phyloP scores from a whole-genome alignment of 257 asterid species.

The Oldenlandia corymbosa region DNA sequence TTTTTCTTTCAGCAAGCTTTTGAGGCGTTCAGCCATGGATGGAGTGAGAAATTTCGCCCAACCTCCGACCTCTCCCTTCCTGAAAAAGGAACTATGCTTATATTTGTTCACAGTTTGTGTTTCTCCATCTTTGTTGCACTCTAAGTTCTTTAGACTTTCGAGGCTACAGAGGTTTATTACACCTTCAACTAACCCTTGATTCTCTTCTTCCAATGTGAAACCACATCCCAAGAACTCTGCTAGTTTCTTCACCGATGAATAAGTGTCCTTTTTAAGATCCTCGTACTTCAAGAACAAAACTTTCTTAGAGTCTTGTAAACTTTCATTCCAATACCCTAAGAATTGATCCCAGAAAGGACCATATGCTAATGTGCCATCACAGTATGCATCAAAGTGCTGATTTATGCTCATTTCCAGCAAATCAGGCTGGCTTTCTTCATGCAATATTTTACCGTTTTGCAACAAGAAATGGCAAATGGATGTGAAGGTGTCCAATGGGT shows the following conservation, averaged over 20 bases:
- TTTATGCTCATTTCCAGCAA: no score
- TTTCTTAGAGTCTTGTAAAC: background rate
- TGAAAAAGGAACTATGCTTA: background rate
- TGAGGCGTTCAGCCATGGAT: background rate
- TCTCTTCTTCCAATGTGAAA: slow-evolving; percentile 4
- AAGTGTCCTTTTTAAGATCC: background rate
- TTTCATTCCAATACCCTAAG: slow-evolving; percentile 9
- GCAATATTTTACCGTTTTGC: background rate
- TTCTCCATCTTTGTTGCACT: background rate
- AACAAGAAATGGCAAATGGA: background rate
- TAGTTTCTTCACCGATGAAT: background rate
- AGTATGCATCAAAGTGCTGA: background rate
- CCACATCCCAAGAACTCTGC: slow-evolving; percentile 7
- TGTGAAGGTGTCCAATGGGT: slow-evolving; percentile 14
- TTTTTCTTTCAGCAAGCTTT: background rate
- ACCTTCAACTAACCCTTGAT: background rate
- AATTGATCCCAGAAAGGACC: background rate
- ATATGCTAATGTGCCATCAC: background rate
- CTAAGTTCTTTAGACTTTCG: background rate
- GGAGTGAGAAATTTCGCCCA: background rate
- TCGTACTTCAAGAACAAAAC: slow-evolving; percentile 10
- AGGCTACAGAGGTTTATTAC: background rate
- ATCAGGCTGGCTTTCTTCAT: background rate
- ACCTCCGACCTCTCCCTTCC: background rate
- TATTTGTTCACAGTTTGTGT: background rate